phyloP scores from a whole-genome alignment of 2,329 filamentous ascomycete species.

The Thelonectria rubi region DNA sequence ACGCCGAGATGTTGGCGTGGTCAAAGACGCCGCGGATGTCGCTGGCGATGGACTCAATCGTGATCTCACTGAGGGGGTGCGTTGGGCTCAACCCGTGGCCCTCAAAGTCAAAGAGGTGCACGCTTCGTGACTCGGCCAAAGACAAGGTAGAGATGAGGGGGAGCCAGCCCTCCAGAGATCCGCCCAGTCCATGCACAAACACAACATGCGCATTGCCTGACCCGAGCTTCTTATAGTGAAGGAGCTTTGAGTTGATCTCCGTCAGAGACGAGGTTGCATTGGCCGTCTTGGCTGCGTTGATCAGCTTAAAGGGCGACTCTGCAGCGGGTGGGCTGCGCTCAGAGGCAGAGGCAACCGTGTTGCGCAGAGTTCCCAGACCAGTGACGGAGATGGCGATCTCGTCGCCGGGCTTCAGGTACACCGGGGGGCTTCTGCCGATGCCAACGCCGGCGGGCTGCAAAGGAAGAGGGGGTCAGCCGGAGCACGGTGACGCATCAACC shows the following conservation, averaged over 20 bases:
- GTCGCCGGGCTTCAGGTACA: conserved; percentile 53
- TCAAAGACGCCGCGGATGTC: conserved; percentile 54
- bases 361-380: conserved; percentile 31
- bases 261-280: conserved; percentile 44
- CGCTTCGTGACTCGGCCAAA: conserved; percentile 24
- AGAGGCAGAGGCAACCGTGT: conserved; percentile 20
- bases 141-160: conserved; percentile 53
- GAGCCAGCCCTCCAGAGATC: conserved; percentile 53
- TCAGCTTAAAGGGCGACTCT: conserved; percentile 19
- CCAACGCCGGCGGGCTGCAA: conserved; percentile 55
- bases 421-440: conserved; percentile 51
- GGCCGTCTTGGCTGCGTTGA: conserved; percentile 31
- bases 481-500: neutral
- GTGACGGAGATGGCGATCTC: conserved; percentile 49
- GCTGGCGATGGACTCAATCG: conserved; percentile 53
- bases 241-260: conserved; percentile 50
- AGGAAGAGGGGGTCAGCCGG: neutral
- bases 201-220: conserved; percentile 46
- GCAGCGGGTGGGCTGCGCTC: neutral
- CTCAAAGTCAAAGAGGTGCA: conserved; percentile 63
- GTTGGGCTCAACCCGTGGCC: conserved; percentile 65
- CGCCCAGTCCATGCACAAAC: conserved; percentile 66
- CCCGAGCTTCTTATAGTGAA: conserved; percentile 50
- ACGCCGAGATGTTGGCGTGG: conserved; percentile 41
- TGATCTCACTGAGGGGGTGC: conserved; percentile 52